These are phyloP conservation scores for Metschnikowia hibisci DNA, from an alignment of 805 yeast genomes.

Conservation along the genomic window DNA sequence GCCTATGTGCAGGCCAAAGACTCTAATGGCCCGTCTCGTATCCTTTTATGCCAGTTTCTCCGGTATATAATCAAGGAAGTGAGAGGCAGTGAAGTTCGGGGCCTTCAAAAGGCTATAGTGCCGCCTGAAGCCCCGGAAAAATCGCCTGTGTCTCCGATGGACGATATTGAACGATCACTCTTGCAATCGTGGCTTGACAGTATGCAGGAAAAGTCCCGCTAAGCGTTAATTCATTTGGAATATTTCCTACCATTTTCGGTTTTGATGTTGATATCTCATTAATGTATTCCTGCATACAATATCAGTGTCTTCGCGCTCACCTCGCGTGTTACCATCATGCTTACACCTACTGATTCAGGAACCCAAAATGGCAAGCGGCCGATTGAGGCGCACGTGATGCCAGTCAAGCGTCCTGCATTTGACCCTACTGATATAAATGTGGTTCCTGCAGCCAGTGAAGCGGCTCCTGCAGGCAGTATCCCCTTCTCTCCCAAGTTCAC, in stretches of 20 bases:
- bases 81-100: conserved; percentile 15
- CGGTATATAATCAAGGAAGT: conserved; percentile 39
- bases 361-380: background rate
- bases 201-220: conserved; percentile 13
- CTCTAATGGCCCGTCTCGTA: conserved; percentile 13
- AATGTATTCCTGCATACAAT: background rate
- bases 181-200: conserved; percentile 41
- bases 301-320: too few relatives aligned
- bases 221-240: too few relatives aligned
- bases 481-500: conserved; percentile 16
- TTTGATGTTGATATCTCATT: too few relatives aligned
- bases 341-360: background rate
- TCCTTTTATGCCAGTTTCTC: conserved; percentile 36
- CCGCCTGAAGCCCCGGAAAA: conserved; percentile 19
- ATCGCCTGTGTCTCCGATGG: conserved; percentile 17
- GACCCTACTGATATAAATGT: background rate
- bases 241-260: too few relatives aligned
- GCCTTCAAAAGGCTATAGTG: conserved; percentile 31
- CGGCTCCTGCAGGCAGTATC: too few relatives aligned
- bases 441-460: too few relatives aligned
- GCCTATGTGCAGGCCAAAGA: background rate
- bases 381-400: background rate
- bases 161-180: conserved; percentile 40
- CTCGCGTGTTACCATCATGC: background rate
- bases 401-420: background rate